Evolutionary conservation across 768 basidiomycete genomes (phyloP).

Genomic region (Galerina sulciceps): DNA sequence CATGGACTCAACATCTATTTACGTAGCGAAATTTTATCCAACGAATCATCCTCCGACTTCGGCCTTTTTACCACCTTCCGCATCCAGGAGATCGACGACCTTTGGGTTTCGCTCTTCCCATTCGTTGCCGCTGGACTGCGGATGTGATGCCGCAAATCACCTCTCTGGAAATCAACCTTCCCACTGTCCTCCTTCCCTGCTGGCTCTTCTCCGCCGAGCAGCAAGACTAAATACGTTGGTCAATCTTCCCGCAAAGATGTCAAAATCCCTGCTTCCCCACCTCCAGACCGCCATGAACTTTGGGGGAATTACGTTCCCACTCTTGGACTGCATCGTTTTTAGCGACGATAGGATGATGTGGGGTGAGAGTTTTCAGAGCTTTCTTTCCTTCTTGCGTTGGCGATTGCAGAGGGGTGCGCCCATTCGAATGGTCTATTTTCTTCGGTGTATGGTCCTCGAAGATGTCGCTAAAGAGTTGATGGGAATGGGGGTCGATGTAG

Average conservation of each 20-base stretch:
- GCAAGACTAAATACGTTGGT: slow-evolving; percentile 7
- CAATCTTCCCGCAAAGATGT: slow-evolving; percentile 14
- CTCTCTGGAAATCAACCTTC: slow-evolving; percentile 17
- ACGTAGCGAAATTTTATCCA: not conserved
- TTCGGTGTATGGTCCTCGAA: slow-evolving; percentile 15
- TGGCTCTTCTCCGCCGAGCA: slow-evolving; percentile 13
- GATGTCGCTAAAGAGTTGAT: slow-evolving; percentile 12
- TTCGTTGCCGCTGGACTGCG: not conserved
- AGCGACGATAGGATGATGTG: slow-evolving; percentile 19
- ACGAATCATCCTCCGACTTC: not conserved
- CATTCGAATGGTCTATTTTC: slow-evolving; percentile 10
- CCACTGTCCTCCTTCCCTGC: slow-evolving; percentile 14
- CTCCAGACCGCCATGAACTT: not conserved
- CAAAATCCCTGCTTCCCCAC: slow-evolving; percentile 9
- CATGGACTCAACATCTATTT: slow-evolving; percentile 5
- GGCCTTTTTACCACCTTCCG: slow-evolving; percentile 13
- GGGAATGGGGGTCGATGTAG: slow-evolving; percentile 11
- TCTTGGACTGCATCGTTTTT: slow-evolving; percentile 14
- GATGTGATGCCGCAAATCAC: slow-evolving; percentile 7
- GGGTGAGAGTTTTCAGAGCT: slow-evolving; percentile 16
- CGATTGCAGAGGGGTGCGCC: slow-evolving; percentile 8
- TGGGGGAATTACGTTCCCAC: slow-evolving; percentile 13
- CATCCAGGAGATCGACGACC: not conserved
- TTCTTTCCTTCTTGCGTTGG: slow-evolving; percentile 16
- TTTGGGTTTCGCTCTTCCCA: slow-evolving; percentile 17